Percentiles rank a stretch among this genome's conserved stretches.
Evolutionary conservation across 1,284 basidiomycete species (phyloP).

Genomic region (Macrocystidia cucumis): DNA sequence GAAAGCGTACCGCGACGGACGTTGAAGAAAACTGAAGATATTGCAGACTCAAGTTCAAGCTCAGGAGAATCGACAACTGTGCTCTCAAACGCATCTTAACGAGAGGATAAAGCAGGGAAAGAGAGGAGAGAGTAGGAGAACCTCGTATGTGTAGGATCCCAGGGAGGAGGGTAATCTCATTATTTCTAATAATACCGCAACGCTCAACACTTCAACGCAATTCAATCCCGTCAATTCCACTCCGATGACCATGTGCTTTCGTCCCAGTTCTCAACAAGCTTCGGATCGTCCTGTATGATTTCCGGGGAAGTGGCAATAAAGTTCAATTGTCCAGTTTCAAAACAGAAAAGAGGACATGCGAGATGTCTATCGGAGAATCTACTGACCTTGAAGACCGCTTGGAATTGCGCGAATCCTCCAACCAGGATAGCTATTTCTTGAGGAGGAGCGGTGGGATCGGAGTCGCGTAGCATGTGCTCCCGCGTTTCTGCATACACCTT

Average conservation of each 20-base stretch:
- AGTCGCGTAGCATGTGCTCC: slow-evolving; percentile 20
- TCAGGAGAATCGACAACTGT: slow-evolving; percentile 6
- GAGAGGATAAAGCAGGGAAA: no score
- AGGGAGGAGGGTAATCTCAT: no score
- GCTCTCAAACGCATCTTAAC: no score
- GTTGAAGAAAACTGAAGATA: slow-evolving; percentile 31
- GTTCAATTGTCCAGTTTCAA: no score
- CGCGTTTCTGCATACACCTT: slow-evolving; percentile 66
- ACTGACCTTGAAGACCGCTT: slow-evolving; percentile 55
- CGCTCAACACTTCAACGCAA: neutral
- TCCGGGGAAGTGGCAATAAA: slow-evolving; percentile 1
- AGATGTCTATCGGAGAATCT: neutral
- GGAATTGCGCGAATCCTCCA: slow-evolving; percentile 68
- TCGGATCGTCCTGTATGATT: slow-evolving; percentile 48
- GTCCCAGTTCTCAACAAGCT: slow-evolving; percentile 70
- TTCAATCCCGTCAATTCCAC: slow-evolving; percentile 21
- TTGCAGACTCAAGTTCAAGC: slow-evolving; percentile 9
- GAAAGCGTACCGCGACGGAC: slow-evolving; percentile 53
- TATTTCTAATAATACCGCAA: neutral
- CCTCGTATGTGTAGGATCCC: no score
- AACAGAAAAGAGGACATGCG: no score
- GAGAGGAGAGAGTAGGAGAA: no score
- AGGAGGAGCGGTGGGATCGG: slow-evolving; percentile 26
- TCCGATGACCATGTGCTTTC: slow-evolving; percentile 48
- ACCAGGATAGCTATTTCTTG: slow-evolving; percentile 57